phyloP scores from a whole-genome alignment of 140 eudicot species.

The Ambrosia hybrid region DNA sequence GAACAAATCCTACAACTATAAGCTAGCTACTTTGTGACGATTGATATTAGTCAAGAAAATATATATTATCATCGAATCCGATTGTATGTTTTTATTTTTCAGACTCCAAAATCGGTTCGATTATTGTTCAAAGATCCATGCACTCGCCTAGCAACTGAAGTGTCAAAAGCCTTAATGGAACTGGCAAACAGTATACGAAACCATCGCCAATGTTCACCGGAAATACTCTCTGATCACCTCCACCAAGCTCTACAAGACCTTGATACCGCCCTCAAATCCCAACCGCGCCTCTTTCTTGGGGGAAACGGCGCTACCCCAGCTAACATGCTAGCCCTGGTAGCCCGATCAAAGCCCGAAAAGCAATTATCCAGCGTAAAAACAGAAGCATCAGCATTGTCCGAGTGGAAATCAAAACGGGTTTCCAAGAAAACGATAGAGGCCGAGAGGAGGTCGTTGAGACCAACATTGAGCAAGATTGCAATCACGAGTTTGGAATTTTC shows the following conservation, averaged over 20 bases:
- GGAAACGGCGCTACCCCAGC: slow-evolving; percentile 20
- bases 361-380: slow-evolving; percentile 33
- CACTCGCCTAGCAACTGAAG: slow-evolving; percentile 40
- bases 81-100: background rate
- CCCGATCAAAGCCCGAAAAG: slow-evolving; percentile 28
- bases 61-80: background rate
- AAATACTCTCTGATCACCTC: slow-evolving; percentile 45
- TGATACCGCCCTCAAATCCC: slow-evolving; percentile 36
- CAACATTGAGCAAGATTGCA: slow-evolving; percentile 31
- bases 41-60: no score
- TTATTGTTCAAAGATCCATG: slow-evolving; percentile 44
- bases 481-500: slow-evolving; percentile 44
- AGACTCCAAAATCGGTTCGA: slow-evolving; percentile 46
- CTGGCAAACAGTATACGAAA: slow-evolving; percentile 37
- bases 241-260: slow-evolving; percentile 50
- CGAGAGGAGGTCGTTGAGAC: slow-evolving; percentile 28
- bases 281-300: slow-evolving; percentile 38
- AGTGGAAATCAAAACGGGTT: slow-evolving; percentile 29
- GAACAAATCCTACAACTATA: no score
- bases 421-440: background rate
- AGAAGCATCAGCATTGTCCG: slow-evolving; percentile 25
- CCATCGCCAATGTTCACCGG: slow-evolving; percentile 44
- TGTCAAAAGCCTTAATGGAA: slow-evolving; percentile 38
- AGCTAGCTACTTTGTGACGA: no score
- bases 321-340: slow-evolving; percentile 27